These are phyloP conservation scores for Alternaria conjuncta DNA, from an alignment of 2,329 filamentous ascomycete species.

Conservation along the genomic window DNA sequence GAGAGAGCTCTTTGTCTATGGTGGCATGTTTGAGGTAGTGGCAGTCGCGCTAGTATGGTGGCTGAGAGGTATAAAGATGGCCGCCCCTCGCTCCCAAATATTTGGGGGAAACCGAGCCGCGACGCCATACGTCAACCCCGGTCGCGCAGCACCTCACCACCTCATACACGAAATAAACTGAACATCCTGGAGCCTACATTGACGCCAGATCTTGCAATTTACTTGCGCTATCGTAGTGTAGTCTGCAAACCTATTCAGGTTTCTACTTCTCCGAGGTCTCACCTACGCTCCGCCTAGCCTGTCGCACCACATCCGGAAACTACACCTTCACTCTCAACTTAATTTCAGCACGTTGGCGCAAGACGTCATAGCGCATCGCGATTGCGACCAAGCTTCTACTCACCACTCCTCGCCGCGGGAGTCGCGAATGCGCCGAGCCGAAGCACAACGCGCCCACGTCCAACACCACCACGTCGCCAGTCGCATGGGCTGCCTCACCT, in stretches of 20 bases:
- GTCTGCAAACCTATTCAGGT: background rate
- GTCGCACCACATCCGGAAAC: background rate
- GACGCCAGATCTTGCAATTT: background rate
- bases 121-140: conserved; percentile 23
- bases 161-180: background rate
- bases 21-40: conserved; percentile 7
- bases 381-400: background rate
- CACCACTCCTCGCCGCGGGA: conserved; percentile 6
- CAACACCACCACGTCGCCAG: conserved; percentile 16
- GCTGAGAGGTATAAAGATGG: conserved; percentile 16
- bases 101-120: conserved; percentile 19
- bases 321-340: background rate
- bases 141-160: conserved; percentile 9
- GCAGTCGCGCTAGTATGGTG: conserved; percentile 9
- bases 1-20: conserved; percentile 3
- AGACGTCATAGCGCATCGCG: background rate
- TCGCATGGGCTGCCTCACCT: conserved; percentile 41
- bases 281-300: background rate
- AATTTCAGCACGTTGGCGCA: background rate
- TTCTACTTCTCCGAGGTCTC: background rate
- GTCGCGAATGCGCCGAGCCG: conserved; percentile 43
- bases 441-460: conserved; percentile 35
- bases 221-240: background rate
- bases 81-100: conserved; percentile 16
- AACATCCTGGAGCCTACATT: background rate